Percentiles rank a stretch among this genome's conserved stretches.
phyloP scores from a whole-genome alignment of 2,329 filamentous ascomycete genomes.

The Aspergillus phoenicis region DNA sequence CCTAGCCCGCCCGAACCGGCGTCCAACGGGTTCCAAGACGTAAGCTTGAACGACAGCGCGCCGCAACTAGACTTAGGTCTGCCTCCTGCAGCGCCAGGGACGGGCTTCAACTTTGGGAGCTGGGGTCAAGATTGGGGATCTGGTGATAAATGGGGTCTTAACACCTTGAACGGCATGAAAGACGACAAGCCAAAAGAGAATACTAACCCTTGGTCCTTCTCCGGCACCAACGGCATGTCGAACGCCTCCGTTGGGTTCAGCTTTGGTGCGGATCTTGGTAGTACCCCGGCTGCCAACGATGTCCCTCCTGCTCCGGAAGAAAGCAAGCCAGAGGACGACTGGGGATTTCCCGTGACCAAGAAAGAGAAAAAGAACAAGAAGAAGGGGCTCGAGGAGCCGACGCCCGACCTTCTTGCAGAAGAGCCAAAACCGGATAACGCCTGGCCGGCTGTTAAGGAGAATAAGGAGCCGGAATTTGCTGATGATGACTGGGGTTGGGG shows the following conservation, averaged over 20 bases:
- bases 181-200: slow-evolving; percentile 36
- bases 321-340: slow-evolving; percentile 43
- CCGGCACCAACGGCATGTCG: slow-evolving; percentile 41
- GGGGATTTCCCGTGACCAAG: slow-evolving; percentile 43
- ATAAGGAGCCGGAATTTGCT: slow-evolving; percentile 15
- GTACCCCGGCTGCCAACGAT: slow-evolving; percentile 36
- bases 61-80: slow-evolving; percentile 61
- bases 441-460: background rate
- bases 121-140: slow-evolving; percentile 65
- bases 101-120: slow-evolving; percentile 50
- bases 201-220: slow-evolving; percentile 46
- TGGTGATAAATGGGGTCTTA: slow-evolving; percentile 52
- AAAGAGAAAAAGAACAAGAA: slow-evolving; percentile 53
- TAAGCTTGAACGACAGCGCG: slow-evolving; percentile 65
- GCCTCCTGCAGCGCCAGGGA: slow-evolving; percentile 48
- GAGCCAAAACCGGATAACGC: slow-evolving; percentile 22
- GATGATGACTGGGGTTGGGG: slow-evolving; percentile 37
- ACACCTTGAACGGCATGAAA: slow-evolving; percentile 36
- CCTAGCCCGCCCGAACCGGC: slow-evolving; percentile 40
- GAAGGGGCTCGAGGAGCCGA: slow-evolving; percentile 22
- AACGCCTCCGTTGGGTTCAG: slow-evolving; percentile 44
- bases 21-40: slow-evolving; percentile 65
- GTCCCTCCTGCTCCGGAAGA: slow-evolving; percentile 46
- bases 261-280: slow-evolving; percentile 42
- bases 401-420: slow-evolving; percentile 23